A percentile compares a stretch with the other conserved stretches of the same genome.
Evolutionary conservation across 441 rosid genomes (phyloP).

Genomic region (Bocquillonia castaneifolia): DNA sequence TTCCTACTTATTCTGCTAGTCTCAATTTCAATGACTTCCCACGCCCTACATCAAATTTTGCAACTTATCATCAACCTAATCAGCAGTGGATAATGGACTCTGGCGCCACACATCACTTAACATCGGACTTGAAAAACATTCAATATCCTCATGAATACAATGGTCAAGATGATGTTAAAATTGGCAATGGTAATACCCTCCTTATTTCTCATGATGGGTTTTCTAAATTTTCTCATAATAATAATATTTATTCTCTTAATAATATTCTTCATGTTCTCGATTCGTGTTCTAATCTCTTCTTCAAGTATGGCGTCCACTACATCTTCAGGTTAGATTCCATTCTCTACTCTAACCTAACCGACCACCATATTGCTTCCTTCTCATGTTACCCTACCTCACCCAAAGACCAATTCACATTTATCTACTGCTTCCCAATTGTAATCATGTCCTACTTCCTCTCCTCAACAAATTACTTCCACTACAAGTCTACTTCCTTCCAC

Average conservation of each 20-base stretch:
- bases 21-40: too few species aligned
- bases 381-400: too few species aligned
- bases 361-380: too few species aligned
- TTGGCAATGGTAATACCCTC: not conserved
- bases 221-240: not conserved
- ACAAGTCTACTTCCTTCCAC: too few species aligned
- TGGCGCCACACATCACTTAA: not conserved
- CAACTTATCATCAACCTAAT: not conserved
- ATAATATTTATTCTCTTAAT: too few species aligned
- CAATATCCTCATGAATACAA: not conserved
- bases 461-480: too few species aligned
- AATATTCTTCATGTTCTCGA: too few species aligned
- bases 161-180: not conserved
- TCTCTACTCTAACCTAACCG: not conserved
- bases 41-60: not conserved
- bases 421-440: too few species aligned
- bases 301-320: too few species aligned
- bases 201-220: not conserved
- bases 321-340: not conserved
- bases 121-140: not conserved
- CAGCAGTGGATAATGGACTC: not conserved
- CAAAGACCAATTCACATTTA: too few species aligned
- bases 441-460: too few species aligned
- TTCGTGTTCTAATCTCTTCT: not conserved
- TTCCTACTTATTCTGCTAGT: too few species aligned